phyloP scores from a whole-genome alignment of 2,329 filamentous ascomycete genomes.

The Ceratocystis destructans region DNA sequence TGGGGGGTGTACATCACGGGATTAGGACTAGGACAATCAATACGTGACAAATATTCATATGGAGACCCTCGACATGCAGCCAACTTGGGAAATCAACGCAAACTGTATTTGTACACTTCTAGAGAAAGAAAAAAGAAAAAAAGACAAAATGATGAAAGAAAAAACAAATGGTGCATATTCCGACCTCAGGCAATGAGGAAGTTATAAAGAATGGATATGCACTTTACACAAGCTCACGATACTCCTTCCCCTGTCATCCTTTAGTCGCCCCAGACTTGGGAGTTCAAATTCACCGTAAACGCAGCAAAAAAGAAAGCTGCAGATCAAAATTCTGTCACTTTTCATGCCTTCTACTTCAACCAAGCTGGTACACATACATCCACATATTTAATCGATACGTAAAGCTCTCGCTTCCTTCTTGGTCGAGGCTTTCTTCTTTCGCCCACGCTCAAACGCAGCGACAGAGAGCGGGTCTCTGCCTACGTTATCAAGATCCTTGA shows the following conservation, averaged over 20 bases:
- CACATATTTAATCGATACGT: slow-evolving; percentile 48
- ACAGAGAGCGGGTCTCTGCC: slow-evolving; percentile 68
- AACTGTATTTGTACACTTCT: slow-evolving; percentile 19
- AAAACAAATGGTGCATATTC: not conserved
- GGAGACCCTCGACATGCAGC: not conserved
- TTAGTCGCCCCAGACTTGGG: not conserved
- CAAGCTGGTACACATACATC: no score
- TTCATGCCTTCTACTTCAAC: not conserved
- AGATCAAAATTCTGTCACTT: slow-evolving; percentile 12
- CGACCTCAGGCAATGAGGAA: not conserved
- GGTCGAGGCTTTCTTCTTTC: slow-evolving; percentile 64
- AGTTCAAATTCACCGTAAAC: not conserved
- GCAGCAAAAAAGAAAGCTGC: slow-evolving; percentile 14
- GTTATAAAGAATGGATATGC: not conserved
- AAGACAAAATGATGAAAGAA: slow-evolving; percentile 3
- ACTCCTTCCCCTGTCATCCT: not conserved
- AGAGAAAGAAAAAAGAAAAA: slow-evolving; percentile 10
- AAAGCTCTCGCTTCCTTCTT: slow-evolving; percentile 59
- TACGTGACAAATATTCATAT: not conserved
- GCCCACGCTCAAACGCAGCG: slow-evolving; percentile 59
- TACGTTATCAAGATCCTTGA: slow-evolving; percentile 96
- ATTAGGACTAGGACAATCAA: slow-evolving; percentile 1
- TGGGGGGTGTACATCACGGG: slow-evolving; percentile 9
- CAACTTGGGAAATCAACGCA: slow-evolving; percentile 2
- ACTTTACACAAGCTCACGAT: not conserved